A percentile compares a stretch with the other conserved stretches of the same genome.
Conservation (phyloP, 371 early-diverging fungal species). For the Umbelopsis sp. region DNA sequence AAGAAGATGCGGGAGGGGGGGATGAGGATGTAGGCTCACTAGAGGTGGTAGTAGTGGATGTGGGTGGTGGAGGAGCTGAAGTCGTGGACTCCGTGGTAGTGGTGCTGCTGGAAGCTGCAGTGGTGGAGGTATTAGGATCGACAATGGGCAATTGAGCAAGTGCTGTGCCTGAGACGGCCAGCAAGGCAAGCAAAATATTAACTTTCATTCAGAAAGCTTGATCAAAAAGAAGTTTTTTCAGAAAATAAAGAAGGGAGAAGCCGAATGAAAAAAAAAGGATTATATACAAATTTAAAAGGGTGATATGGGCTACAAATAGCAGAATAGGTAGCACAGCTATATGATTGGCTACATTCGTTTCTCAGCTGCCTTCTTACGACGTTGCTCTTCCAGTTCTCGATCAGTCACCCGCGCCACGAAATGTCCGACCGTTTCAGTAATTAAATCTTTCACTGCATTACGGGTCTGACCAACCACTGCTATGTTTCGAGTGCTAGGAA, state of each 20-base stretch:
- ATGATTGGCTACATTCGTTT: slow-evolving; percentile 42
- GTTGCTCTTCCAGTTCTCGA: slow-evolving; percentile 57
- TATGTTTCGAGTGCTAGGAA: slow-evolving; percentile 90
- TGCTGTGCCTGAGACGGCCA: slow-evolving; percentile 20
- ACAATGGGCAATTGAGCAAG: slow-evolving; percentile 19
- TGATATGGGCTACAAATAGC: slow-evolving; percentile 15
- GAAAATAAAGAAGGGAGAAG: slow-evolving; percentile 13
- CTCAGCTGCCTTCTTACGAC: slow-evolving; percentile 32
- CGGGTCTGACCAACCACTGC: slow-evolving; percentile 67
- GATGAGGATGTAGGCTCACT: slow-evolving; percentile 17
- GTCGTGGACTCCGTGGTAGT: background rate
- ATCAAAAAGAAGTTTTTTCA: background rate
- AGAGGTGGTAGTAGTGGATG: slow-evolving; percentile 15
- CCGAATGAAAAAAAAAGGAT: slow-evolving; percentile 20
- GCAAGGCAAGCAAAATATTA: slow-evolving; percentile 17
- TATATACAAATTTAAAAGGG: slow-evolving; percentile 1
- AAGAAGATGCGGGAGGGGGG: slow-evolving; percentile 11
- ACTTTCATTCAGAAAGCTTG: slow-evolving; percentile 18
- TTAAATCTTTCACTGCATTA: slow-evolving; percentile 30
- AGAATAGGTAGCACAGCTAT: background rate
- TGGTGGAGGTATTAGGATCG: background rate
- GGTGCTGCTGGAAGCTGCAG: too few relatives aligned
- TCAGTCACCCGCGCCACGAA: slow-evolving; percentile 65
- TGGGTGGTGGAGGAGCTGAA: slow-evolving; percentile 15
- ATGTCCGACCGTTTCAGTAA: slow-evolving; percentile 31